Conservation (phyloP, 192 early-diverging fungal species). For the Paraglomus occultum region DNA sequence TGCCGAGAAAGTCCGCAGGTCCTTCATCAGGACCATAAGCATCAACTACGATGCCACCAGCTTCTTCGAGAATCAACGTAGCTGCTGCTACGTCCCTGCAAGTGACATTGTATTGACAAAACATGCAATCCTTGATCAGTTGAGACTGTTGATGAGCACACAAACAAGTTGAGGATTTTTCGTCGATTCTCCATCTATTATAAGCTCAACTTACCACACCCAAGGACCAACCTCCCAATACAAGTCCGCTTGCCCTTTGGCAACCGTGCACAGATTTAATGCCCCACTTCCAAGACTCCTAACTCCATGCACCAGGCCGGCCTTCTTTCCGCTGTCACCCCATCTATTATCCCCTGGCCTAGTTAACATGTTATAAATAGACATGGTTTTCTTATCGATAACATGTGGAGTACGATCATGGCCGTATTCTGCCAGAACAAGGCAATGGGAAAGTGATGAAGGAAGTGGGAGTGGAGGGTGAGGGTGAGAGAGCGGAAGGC, state of each 20-base stretch:
- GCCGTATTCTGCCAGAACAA: slow-evolving; percentile 87
- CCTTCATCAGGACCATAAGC: slow-evolving; percentile 43
- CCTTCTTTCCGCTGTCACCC: slow-evolving; percentile 33
- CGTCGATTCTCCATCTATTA: background rate
- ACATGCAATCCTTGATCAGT: too few relatives aligned
- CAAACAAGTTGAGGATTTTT: background rate
- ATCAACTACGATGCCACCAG: slow-evolving; percentile 77
- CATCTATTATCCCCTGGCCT: slow-evolving; percentile 41
- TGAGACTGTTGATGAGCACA: background rate
- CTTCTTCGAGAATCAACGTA: slow-evolving; percentile 77
- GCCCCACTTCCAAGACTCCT: slow-evolving; percentile 78
- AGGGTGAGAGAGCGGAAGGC: slow-evolving; percentile 59
- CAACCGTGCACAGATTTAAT: slow-evolving; percentile 74
- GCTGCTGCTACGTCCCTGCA: slow-evolving; percentile 90
- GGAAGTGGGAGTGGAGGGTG: slow-evolving; percentile 54
- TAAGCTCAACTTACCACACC: slow-evolving; percentile 47
- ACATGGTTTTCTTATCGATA: slow-evolving; percentile 65
- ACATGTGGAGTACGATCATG: slow-evolving; percentile 56
- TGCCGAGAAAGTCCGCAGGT: slow-evolving; percentile 43
- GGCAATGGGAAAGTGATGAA: slow-evolving; percentile 57
- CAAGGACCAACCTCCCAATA: slow-evolving; percentile 91
- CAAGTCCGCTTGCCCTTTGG: slow-evolving; percentile 77
- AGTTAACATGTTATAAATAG: slow-evolving; percentile 64
- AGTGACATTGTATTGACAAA: background rate
- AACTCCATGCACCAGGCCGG: slow-evolving; percentile 65